Conservation (phyloP, 495 filamentous ascomycete species). For the Aspergillus wentii region DNA sequence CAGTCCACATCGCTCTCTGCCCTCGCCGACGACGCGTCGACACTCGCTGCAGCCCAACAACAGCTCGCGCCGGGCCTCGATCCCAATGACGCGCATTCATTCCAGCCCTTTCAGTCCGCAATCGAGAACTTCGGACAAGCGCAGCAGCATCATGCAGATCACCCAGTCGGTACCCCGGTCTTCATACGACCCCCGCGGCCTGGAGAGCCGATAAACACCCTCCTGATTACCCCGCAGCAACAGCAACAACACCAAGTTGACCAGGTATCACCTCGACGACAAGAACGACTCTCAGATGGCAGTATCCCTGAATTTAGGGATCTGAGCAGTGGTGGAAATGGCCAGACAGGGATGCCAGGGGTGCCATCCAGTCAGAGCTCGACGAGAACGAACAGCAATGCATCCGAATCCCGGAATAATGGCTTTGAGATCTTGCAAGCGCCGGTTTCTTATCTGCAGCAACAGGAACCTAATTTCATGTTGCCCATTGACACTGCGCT, state of each 20-base stretch:
- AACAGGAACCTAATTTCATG: constrained; percentile 4
- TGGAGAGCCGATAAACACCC: constrained; percentile 16
- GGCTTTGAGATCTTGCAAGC: constrained; percentile 11
- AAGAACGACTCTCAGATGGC: constrained; percentile 1
- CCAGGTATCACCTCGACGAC: constrained; percentile 2
- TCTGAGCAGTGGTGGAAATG: background rate
- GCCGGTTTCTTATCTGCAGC: constrained; percentile 8
- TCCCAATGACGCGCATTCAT: constrained; percentile 16
- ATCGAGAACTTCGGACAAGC: constrained; percentile 15
- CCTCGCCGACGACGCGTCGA: constrained; percentile 19
- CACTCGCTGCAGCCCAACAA: constrained; percentile 12
- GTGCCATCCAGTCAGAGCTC: background rate
- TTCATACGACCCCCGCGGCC: constrained; percentile 10
- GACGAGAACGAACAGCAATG: background rate
- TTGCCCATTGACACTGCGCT: constrained; percentile 10
- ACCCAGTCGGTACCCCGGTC: constrained; percentile 5
- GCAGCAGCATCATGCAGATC: constrained; percentile 10
- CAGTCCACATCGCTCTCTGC: constrained; percentile 14
- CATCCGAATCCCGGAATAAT: constrained; percentile 10
- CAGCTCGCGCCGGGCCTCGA: background rate
- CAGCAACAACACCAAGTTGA: constrained; percentile 15
- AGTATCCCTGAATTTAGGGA: constrained; percentile 2
- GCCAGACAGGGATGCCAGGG: no score
- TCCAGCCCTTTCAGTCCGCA: constrained; percentile 18
- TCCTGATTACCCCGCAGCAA: constrained; percentile 14